Evolutionary conservation across 2,329 filamentous ascomycete species (phyloP), one percentile per base, ranked within the genome.

Genomic region (Tolypocladium paradoxum): DNA sequence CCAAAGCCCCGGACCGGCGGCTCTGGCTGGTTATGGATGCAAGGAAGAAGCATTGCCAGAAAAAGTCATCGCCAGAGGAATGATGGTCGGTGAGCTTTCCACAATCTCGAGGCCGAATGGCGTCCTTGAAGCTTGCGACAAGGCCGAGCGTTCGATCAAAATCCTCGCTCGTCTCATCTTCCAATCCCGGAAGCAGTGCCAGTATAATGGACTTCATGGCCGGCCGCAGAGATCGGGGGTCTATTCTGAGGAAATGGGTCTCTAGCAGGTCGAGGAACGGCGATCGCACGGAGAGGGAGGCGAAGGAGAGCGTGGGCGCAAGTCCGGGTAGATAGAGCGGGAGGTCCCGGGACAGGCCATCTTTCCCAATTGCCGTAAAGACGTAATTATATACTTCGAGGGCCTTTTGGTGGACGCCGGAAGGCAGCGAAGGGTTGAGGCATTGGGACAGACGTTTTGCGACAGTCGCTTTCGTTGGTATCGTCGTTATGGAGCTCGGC

Each of bases 21-120:
- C 85, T 90, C 43, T 89, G 81, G 62, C 91, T 92, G 1, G 93
- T 96, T 55, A 99, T 93, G 20, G 89, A 87, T 11, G 92, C 90
- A 20, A 99, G 74, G 63, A 99, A 97, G 65, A 99, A 87, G 67
- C 90, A 96, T 71, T 99, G 93, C 93, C 93, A 99, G 68, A 97
- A 99, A 68, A 93, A 96, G 58, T 88, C 88, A 59, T 91, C 88
- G 11, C 84, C 83, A 9, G 77, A 77, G 47, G 74, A 80, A 67
- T 80, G 81, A 37, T 70, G 76, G 53, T 67, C 69, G 34, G 70
- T 81, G 58, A 75, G 76, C 52, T 70, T 72, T 58, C 78, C 72
- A 55, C 77, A 76, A 29, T 71, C 70, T 9, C 70, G 61, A 31
- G 83, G 73, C 54, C 84, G 76, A 61, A 90, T 80, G 48, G 81